These are phyloP conservation scores for Polygonum maritimum DNA, from an alignment of 148 eudicot genomes.

Conservation along the genomic window DNA sequence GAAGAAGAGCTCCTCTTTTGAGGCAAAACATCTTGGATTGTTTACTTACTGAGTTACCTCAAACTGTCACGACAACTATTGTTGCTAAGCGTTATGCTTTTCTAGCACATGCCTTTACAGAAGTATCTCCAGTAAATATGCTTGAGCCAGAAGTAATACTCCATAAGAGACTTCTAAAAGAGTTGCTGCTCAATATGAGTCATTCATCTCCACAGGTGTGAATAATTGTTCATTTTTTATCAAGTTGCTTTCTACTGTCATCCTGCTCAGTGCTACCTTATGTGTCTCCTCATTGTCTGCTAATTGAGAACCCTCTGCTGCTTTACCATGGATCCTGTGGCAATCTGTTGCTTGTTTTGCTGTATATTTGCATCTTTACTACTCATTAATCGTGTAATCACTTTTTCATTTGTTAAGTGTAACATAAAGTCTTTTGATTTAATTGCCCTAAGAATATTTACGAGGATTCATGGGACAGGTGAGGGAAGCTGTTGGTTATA, in stretches of 20 bases:
- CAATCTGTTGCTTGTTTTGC: neutral
- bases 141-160: conserved; percentile 52
- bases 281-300: neutral
- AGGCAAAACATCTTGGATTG: conserved; percentile 70
- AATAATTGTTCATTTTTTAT: neutral
- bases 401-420: neutral
- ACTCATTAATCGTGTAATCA: conserved; percentile 5
- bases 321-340: neutral
- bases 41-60: conserved; percentile 64
- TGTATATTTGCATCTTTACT: neutral
- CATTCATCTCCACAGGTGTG: conserved; percentile 94
- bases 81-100: conserved; percentile 86
- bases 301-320: neutral
- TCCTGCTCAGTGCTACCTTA: neutral
- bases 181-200: conserved; percentile 71
- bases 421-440: neutral
- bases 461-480: conserved; percentile 45
- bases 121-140: conserved; percentile 83
- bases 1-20: conserved; percentile 67
- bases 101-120: conserved; percentile 77
- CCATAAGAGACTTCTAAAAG: conserved; percentile 65
- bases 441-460: neutral
- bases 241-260: neutral
- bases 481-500: conserved; percentile 87
- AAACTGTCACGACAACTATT: conserved; percentile 62